Evolutionary conservation across 805 yeast genomes (phyloP).

Genomic region (Zygosaccharomyces siamensis): DNA sequence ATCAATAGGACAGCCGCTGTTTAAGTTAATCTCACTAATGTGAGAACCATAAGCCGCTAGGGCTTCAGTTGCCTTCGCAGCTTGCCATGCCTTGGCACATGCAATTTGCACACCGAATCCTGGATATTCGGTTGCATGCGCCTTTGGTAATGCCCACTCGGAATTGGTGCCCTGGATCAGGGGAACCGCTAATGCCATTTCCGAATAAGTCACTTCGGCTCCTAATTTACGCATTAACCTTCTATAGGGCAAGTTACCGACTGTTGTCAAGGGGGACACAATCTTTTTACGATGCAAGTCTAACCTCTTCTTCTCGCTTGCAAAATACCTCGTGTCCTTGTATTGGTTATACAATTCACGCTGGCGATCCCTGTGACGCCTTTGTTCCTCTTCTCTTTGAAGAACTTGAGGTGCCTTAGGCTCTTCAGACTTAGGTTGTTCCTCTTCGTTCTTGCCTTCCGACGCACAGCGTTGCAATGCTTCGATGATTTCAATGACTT

Average conservation of each 20-base stretch:
- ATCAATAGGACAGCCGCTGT: constrained; percentile 98
- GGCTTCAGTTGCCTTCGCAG: constrained; percentile 86
- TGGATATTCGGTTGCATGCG: constrained; percentile 74
- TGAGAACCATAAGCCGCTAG: constrained; percentile 38
- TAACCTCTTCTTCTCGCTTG: constrained; percentile 75
- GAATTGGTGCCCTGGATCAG: constrained; percentile 83
- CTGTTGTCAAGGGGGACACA: constrained; percentile 94
- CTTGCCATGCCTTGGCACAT: constrained; percentile 87
- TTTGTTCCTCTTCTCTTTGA: constrained; percentile 28
- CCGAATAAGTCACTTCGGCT: constrained; percentile 89
- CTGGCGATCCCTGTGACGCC: constrained; percentile 33
- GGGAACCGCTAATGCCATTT: constrained; percentile 89
- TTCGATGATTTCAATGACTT: constrained; percentile 61
- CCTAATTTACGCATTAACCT: constrained; percentile 86
- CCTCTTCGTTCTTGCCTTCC: constrained; percentile 32
- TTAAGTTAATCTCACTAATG: constrained; percentile 81
- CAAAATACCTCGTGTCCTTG: constrained; percentile 69
- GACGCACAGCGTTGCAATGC: constrained; percentile 43
- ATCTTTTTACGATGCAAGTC: constrained; percentile 72
- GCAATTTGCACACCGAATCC: constrained; percentile 95
- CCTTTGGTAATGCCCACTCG: constrained; percentile 97
- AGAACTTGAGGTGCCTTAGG: constrained; percentile 28
- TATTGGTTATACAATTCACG: constrained; percentile 39
- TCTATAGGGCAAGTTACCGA: constrained; percentile 93
- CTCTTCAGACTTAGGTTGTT: constrained; percentile 19